Percentiles rank a stretch among this genome's conserved stretches.
Evolutionary conservation across 306 rosid genomes (phyloP).

Genomic region (Glycine latifolia): DNA sequence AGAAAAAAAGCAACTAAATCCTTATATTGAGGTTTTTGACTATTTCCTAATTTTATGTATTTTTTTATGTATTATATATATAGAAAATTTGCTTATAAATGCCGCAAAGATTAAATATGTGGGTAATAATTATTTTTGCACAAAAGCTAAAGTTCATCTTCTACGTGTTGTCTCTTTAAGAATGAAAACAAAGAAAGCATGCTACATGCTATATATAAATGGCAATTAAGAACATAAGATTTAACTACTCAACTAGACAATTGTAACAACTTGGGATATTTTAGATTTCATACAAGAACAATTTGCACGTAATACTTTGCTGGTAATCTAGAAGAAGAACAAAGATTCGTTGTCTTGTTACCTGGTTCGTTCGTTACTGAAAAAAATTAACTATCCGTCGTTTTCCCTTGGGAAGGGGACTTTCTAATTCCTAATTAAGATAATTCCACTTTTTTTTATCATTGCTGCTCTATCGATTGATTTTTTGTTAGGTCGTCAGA

Average conservation of each 20-base stretch:
- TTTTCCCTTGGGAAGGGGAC: background rate
- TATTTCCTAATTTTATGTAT: too few relatives aligned
- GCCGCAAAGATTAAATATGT: background rate
- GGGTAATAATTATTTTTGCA: background rate
- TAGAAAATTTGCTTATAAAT: background rate
- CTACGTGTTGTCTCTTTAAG: background rate
- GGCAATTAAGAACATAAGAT: background rate
- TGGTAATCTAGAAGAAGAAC: constrained; percentile 11
- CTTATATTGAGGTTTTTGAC: too few relatives aligned
- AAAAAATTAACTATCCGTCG: too few relatives aligned
- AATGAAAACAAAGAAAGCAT: background rate
- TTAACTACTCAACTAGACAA: background rate
- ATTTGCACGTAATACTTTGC: background rate
- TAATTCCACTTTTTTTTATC: background rate
- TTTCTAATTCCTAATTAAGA: background rate
- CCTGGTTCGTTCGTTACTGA: too few relatives aligned
- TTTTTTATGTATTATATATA: too few relatives aligned
- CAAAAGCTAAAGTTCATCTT: background rate
- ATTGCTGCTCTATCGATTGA: background rate
- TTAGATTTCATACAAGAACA: background rate
- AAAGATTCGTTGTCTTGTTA: background rate
- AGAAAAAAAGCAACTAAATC: too few relatives aligned
- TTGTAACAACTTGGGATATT: background rate
- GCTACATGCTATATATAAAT: too few relatives aligned
- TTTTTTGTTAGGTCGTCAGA: constrained; percentile 34